These are phyloP conservation scores for Stagonosporopsis chrysanthemi DNA, from an alignment of 2,329 filamentous ascomycete species.

Conservation along the genomic window DNA sequence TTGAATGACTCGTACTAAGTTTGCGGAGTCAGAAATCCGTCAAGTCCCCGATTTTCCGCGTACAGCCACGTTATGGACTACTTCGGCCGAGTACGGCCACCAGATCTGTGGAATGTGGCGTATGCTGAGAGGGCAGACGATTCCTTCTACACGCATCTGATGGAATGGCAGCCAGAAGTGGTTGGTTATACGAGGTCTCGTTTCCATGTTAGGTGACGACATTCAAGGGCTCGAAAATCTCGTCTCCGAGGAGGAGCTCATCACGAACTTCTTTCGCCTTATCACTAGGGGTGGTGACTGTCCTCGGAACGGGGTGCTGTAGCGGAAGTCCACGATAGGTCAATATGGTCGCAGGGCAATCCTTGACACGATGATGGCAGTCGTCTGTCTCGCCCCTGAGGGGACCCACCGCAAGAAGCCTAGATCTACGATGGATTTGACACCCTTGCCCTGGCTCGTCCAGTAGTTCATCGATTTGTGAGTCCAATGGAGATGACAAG, in stretches of 20 bases:
- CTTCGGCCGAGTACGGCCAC: neutral
- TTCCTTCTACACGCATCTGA: neutral
- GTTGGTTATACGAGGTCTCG: neutral
- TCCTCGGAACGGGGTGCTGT: neutral
- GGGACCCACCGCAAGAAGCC: neutral
- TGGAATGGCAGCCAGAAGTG: neutral
- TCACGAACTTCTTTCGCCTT: neutral
- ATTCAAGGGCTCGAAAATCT: neutral
- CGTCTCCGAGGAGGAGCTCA: slow-evolving; percentile 11
- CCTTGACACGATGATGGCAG: neutral
- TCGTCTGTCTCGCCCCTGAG: neutral
- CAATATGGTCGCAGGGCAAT: neutral
- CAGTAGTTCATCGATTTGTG: neutral
- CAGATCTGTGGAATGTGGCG: neutral
- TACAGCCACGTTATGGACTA: neutral
- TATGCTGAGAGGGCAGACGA: neutral
- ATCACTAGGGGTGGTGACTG: neutral
- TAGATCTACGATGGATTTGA: neutral
- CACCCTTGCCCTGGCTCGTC: neutral
- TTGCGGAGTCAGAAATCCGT: neutral
- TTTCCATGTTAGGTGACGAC: neutral
- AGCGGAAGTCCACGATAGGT: neutral
- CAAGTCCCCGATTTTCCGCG: neutral
- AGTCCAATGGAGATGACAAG: neutral
- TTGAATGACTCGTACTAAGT: neutral